These are phyloP conservation scores for Penicillium sp. DNA, from an alignment of 2,329 filamentous ascomycete species.

Conservation along the genomic window DNA sequence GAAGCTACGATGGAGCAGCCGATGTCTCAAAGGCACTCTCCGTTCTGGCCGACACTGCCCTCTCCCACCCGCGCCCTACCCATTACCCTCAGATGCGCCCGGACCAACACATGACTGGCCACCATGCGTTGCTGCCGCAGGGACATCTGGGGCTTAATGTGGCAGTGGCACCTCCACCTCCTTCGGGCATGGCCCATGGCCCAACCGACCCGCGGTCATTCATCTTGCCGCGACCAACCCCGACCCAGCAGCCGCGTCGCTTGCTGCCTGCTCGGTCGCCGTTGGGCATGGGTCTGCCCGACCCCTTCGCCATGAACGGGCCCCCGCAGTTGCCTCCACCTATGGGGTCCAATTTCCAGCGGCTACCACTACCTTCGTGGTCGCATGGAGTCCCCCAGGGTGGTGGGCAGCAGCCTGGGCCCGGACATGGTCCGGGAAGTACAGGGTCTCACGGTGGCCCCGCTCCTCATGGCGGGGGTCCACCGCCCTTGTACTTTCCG, in stretches of 20 bases:
- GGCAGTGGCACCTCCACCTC: slow-evolving; percentile 16
- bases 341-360: slow-evolving; percentile 46
- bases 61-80: slow-evolving; percentile 20
- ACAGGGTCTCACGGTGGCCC: slow-evolving; percentile 4
- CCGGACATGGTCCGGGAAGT: slow-evolving; percentile 5
- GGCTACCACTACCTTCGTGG: slow-evolving; percentile 37
- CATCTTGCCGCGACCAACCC: slow-evolving; percentile 32
- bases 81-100: slow-evolving; percentile 52
- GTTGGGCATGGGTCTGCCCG: slow-evolving; percentile 43
- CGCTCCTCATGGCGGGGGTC: neutral
- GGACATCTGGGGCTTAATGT: slow-evolving; percentile 13
- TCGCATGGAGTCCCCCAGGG: slow-evolving; percentile 14
- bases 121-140: slow-evolving; percentile 42
- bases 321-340: slow-evolving; percentile 50
- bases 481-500: slow-evolving; percentile 5
- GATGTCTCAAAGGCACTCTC: slow-evolving; percentile 38
- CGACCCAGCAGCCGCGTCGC: slow-evolving; percentile 44
- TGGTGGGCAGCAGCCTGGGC: slow-evolving; percentile 4
- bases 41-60: slow-evolving; percentile 44
- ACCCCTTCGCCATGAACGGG: slow-evolving; percentile 45
- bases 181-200: slow-evolving; percentile 31
- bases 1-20: slow-evolving; percentile 17
- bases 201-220: slow-evolving; percentile 42
- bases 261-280: slow-evolving; percentile 46
- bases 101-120: slow-evolving; percentile 54